Evolutionary conservation across 169 alveolate genomes (phyloP).

Genomic region (Plasmodium gonderi): DNA sequence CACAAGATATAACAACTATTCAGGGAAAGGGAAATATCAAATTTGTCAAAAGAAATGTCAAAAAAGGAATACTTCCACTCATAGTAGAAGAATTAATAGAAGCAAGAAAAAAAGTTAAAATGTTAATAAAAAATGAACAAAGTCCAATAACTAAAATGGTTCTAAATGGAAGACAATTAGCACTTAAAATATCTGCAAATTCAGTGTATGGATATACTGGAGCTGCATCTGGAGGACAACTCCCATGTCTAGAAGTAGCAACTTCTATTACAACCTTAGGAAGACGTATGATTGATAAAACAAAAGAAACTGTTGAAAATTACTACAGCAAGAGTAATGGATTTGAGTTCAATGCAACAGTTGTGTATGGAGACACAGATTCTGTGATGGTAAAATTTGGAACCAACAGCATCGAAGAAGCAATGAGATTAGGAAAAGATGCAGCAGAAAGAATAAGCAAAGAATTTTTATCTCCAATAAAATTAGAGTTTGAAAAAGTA

Average conservation of each 20-base stretch:
- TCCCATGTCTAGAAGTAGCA: slow-evolving; percentile 97
- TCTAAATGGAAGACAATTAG: slow-evolving; percentile 98
- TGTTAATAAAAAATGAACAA: slow-evolving; percentile 91
- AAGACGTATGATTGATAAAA: slow-evolving; percentile 94
- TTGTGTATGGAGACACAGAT: slow-evolving; percentile 99
- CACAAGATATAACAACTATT: slow-evolving; percentile 69
- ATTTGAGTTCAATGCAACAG: slow-evolving; percentile 92
- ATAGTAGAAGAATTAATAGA: slow-evolving; percentile 97
- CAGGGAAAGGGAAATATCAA: slow-evolving; percentile 30
- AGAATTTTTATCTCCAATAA: slow-evolving; percentile 94
- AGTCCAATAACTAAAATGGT: slow-evolving; percentile 95
- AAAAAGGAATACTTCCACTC: slow-evolving; percentile 96
- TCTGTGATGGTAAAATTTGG: slow-evolving; percentile 99
- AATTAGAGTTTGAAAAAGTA: slow-evolving; percentile 98
- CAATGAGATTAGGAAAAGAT: slow-evolving; percentile 93
- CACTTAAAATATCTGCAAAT: slow-evolving; percentile 98
- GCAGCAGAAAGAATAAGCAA: slow-evolving; percentile 94
- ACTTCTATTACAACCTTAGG: slow-evolving; percentile 98
- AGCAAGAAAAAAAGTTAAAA: slow-evolving; percentile 96
- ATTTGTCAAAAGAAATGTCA: slow-evolving; percentile 67
- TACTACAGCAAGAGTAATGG: slow-evolving; percentile 92
- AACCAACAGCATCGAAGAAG: slow-evolving; percentile 88
- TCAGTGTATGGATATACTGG: slow-evolving; percentile 99
- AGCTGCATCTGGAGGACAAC: slow-evolving; percentile 96
- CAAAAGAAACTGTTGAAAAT: slow-evolving; percentile 85